Evolutionary conservation across 768 basidiomycete species (phyloP).

Genomic region (Nevesoporus exiguus): DNA sequence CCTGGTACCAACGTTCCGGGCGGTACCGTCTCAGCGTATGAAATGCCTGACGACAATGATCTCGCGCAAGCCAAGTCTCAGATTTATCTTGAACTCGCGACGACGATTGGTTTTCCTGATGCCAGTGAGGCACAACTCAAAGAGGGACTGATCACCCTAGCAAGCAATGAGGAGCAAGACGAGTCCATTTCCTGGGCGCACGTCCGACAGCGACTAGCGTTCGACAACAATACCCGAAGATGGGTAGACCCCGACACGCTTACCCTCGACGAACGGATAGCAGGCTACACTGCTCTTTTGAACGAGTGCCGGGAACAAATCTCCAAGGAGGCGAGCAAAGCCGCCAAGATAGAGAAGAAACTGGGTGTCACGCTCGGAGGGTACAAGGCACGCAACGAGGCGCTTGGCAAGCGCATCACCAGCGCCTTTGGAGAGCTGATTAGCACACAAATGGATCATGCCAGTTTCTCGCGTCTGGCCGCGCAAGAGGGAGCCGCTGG

Average conservation of each 20-base stretch:
- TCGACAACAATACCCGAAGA: conserved; percentile 47
- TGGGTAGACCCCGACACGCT: conserved; percentile 71
- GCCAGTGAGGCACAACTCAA: conserved; percentile 77
- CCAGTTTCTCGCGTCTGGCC: conserved; percentile 74
- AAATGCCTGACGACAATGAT: conserved; percentile 72
- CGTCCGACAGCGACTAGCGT: conserved; percentile 58
- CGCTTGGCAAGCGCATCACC: conserved; percentile 58
- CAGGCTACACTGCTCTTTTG: conserved; percentile 62
- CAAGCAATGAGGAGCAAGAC: conserved; percentile 59
- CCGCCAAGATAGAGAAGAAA: conserved; percentile 87
- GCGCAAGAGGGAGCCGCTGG: conserved; percentile 71
- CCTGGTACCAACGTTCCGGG: conserved; percentile 84
- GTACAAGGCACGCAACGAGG: conserved; percentile 73
- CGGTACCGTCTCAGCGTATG: conserved; percentile 62
- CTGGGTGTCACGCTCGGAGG: conserved; percentile 85
- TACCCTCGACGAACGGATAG: conserved; percentile 54
- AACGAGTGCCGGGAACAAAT: conserved; percentile 65
- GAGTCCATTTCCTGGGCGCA: conserved; percentile 70
- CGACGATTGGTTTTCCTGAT: conserved; percentile 77
- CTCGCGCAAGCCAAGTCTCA: conserved; percentile 64
- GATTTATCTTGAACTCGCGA: conserved; percentile 80
- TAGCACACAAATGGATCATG: conserved; percentile 62
- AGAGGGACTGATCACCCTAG: conserved; percentile 64
- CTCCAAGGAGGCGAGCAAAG: conserved; percentile 76
- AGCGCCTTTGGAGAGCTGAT: conserved; percentile 72